Base-by-base conservation (phyloP, 352 stramenopile genomes). In the Globisporangium takayamanum region DNA sequence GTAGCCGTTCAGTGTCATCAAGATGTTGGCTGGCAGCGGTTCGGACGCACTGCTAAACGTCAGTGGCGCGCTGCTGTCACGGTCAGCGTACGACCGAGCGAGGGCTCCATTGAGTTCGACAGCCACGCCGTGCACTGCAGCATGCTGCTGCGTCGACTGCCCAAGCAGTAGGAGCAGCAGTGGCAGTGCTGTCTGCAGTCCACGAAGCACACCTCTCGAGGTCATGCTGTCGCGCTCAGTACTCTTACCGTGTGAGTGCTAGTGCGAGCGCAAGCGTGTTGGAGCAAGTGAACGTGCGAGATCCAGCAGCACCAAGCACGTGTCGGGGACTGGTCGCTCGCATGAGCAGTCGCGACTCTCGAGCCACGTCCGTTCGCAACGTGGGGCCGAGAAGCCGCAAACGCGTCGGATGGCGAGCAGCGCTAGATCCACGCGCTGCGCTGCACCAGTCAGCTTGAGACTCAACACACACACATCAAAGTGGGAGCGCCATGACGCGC, bases 91-190 rank as follows among this genome's bases (percentile, higher is more conserved):
- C 26, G 59, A 64, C 22, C 53, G 52, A 5, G 37, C 39, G 16
- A 60, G 39, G 3, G 36, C 59, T 4, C 12, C 26, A 18, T 64
- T 64, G 39, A 64, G 39, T 26, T 55, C 45, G 18, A 64, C 59
- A 3, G 36, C 30, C 18, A 60, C 41, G 11, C 49, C 33, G 0
- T 16, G 18, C 6, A 18, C 15, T 2, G 8, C 36, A 36, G 5
- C 33, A 12, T 39, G 33, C 33, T 37, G 25, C 11, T 33, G 28
- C 0, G 18, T 33, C 8, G 2, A 10, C 18, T 37, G 11, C 5
- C 28, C 39, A 3, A 57, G 26, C 28, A 57, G 42, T n/a, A 33
- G 6, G 20, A 64, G 36, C 42, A 59, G 44, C 26, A 45, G 26
- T 18, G 14, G 42, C 45, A 30, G 16, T 7, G 41, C 20, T 7